Evolutionary conservation across 1,139 yeast genomes (phyloP), one percentile per base, ranked within the genome.

Genomic region (Yamadazyma pseudoaaseri): DNA sequence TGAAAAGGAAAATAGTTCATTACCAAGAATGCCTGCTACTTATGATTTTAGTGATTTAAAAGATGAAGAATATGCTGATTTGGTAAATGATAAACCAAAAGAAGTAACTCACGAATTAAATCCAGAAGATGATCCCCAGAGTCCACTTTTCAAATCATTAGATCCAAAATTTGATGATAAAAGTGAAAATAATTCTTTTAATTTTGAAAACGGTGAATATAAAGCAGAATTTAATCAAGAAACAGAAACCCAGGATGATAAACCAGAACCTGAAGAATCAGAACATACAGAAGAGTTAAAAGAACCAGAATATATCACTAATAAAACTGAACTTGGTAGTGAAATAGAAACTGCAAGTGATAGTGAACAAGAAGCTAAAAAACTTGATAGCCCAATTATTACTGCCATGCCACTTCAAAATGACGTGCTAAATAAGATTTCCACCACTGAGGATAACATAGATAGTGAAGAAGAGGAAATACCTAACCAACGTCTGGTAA

Each of bases 11-110:
- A 10, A 6, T 8, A 13, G 9, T 29, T 31, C 42, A 2, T 51
- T 78, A n/a, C 86, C 86, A 8, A 58, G 86, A 31, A 68, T 74
- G 55, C 80, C 82, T 1, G 86, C 79, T 1, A 73, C 81, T 0
- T 62, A 72, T 43, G 73, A 81, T 49, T 81, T 81, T 30, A 72
- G 65, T 39, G 84, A 76, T 1, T 55, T 80, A 16, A 57, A 56
- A 31, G 43, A 48, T 29, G 51, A 48, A 12, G 42, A 51, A 29
- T 54, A 52, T 35, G 50, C 50, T 16, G 37, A 35, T 6, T 20
- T 30, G 17, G 25, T 27, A 27, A 23, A 24, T 17, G 24, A 13
- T 4, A 16, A 18, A n/a, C n/a, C n/a, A n/a, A 18, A 18, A 18
- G 21, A 18, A 7, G 9, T 7, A 10, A 7, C 7, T 7, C 21